phyloP scores from a whole-genome alignment of 176 grass and related monocot species.

The Oropetium thomaeum region DNA sequence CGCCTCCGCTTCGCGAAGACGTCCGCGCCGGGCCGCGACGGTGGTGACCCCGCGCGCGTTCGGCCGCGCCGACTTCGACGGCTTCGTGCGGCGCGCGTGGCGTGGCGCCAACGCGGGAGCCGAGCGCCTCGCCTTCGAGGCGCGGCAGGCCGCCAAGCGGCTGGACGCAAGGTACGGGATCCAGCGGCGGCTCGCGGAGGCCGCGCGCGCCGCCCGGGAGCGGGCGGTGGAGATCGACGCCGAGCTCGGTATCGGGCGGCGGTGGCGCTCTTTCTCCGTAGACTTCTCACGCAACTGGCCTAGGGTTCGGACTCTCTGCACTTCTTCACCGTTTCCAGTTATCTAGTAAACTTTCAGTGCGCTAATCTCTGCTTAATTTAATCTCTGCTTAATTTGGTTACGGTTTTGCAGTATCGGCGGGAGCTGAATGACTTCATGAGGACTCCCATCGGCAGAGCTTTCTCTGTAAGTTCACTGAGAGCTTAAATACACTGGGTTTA shows the following conservation, averaged over 20 bases:
- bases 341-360: not conserved
- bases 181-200: constrained; percentile 54
- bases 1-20: not conserved
- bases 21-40: not conserved
- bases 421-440: constrained; percentile 55
- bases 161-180: constrained; percentile 60
- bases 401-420: constrained; percentile 66
- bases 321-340: not conserved
- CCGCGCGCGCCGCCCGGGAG: constrained; percentile 44
- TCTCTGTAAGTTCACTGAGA: constrained; percentile 60
- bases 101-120: constrained; percentile 72
- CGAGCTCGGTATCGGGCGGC: constrained; percentile 72
- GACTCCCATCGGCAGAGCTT: constrained; percentile 70
- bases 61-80: constrained; percentile 57
- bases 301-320: constrained; percentile 46
- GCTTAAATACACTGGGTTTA: not conserved
- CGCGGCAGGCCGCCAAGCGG: constrained; percentile 50
- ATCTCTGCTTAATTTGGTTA: constrained; percentile 29
- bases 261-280: constrained; percentile 77
- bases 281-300: constrained; percentile 95
- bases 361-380: constrained; percentile 27
- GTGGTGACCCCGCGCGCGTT: constrained; percentile 59
- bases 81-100: constrained; percentile 74
- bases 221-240: constrained; percentile 69
- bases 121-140: constrained; percentile 78